Conservation (phyloP, 192 early-diverging fungal genomes). For the Funneliformis geosporum region DNA sequence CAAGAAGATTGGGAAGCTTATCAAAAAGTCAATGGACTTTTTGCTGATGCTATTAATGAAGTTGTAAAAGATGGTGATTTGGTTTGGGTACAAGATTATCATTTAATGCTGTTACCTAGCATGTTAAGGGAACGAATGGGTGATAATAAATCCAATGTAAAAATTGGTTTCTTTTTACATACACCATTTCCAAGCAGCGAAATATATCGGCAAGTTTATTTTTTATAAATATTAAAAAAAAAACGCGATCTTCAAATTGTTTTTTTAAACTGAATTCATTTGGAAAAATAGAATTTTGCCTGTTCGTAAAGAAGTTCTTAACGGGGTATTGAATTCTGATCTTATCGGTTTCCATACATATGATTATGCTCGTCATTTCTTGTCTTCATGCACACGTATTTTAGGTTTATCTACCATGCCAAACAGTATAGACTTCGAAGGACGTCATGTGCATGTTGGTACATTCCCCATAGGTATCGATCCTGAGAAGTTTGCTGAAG, state of each 20-base stretch:
- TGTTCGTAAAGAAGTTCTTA: conserved; percentile 89
- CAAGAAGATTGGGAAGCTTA: conserved; percentile 95
- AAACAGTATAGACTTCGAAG: conserved; percentile 91
- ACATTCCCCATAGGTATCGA: conserved; percentile 99
- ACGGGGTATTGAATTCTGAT: conserved; percentile 90
- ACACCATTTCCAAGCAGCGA: conserved; percentile 97
- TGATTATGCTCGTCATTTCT: conserved; percentile 98
- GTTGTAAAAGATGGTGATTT: conserved; percentile 86
- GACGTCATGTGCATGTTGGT: conserved; percentile 91
- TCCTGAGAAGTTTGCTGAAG: conserved; percentile 83
- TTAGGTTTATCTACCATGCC: conserved; percentile 91
- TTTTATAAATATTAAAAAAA: background rate
- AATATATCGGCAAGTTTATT: conserved; percentile 77
- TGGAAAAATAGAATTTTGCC: conserved; percentile 73
- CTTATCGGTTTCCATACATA: conserved; percentile 99
- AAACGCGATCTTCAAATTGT: background rate
- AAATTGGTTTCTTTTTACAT: conserved; percentile 98
- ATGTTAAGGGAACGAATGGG: conserved; percentile 75
- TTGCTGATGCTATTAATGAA: conserved; percentile 89
- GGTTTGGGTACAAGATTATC: conserved; percentile 96
- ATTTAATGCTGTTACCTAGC: conserved; percentile 93
- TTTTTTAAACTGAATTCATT: background rate
- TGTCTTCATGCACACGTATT: conserved; percentile 96
- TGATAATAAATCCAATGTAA: conserved; percentile 68
- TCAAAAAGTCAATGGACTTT: conserved; percentile 85